Evolutionary conservation across 2,329 filamentous ascomycete species (phyloP).

Genomic region (Cercospora zeina): DNA sequence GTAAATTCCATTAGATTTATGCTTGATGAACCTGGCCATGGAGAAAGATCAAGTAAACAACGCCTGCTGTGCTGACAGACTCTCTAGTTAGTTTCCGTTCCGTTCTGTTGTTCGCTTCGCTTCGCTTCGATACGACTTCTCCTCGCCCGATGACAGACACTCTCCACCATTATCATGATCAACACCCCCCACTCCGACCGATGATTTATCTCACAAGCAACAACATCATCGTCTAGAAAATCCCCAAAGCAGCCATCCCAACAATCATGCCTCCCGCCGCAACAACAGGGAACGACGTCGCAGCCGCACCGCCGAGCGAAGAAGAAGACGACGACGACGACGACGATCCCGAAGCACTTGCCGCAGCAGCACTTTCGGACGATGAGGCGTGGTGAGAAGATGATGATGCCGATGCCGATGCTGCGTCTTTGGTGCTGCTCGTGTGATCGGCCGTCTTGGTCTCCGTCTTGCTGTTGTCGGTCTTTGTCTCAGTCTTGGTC

Average conservation of each 20-base stretch:
- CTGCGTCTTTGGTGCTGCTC: neutral
- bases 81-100: neutral
- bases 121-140: neutral
- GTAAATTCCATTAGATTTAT: neutral
- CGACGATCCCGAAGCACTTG: neutral
- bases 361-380: neutral
- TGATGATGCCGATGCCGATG: neutral
- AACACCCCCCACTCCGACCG: no score
- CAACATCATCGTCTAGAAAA: neutral
- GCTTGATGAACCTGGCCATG: no score
- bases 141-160: no score
- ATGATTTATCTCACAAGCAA: neutral
- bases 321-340: no score
- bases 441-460: slow-evolving; percentile 6
- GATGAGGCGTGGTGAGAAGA: slow-evolving; percentile 1
- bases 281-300: slow-evolving; percentile 5
- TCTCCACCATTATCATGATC: no score
- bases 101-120: neutral
- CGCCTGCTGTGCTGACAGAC: neutral
- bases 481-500: neutral
- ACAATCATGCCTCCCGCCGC: slow-evolving; percentile 8
- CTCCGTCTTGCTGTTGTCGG: neutral
- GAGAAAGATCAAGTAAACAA: neutral
- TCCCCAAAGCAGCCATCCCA: slow-evolving; percentile 12
- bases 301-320: slow-evolving; percentile 1